phyloP scores from a whole-genome alignment of 2,329 filamentous ascomycete species.

The Thielaviopsis punctulata region DNA sequence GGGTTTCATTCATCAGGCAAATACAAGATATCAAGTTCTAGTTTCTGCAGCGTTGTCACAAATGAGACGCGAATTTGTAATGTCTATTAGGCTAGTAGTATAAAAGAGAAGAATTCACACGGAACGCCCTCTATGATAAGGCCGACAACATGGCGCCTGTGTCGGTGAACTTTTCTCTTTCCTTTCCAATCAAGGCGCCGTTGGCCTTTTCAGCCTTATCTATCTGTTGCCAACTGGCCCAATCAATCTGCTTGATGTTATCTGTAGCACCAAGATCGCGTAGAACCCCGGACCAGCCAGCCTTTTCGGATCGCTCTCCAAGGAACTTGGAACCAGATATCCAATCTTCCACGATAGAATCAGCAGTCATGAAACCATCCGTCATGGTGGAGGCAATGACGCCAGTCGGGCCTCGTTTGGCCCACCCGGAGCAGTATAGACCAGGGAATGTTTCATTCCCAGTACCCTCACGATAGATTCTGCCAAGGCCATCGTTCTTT shows the following conservation, averaged over 20 bases:
- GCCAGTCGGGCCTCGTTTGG: slow-evolving; percentile 84
- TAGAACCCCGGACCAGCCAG: slow-evolving; percentile 65
- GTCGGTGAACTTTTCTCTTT: slow-evolving; percentile 52
- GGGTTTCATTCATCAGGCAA: slow-evolving; percentile 4
- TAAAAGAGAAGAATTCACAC: background rate
- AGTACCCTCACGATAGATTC: slow-evolving; percentile 30
- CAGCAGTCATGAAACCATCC: slow-evolving; percentile 79
- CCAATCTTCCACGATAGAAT: slow-evolving; percentile 73
- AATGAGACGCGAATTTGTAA: background rate
- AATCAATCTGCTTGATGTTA: slow-evolving; percentile 40
- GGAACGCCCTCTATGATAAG: background rate
- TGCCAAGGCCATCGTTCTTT: slow-evolving; percentile 63
- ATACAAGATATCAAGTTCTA: slow-evolving; percentile 13
- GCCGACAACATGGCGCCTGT: slow-evolving; percentile 40
- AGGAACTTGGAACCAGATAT: slow-evolving; percentile 25
- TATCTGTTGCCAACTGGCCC: slow-evolving; percentile 73
- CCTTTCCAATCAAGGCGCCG: slow-evolving; percentile 53
- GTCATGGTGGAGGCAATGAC: slow-evolving; percentile 94
- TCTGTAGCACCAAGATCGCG: slow-evolving; percentile 23
- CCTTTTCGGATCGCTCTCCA: slow-evolving; percentile 7
- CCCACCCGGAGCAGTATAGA: slow-evolving; percentile 89
- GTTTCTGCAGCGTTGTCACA: background rate
- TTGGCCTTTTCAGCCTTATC: slow-evolving; percentile 57
- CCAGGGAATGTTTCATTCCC: slow-evolving; percentile 36
- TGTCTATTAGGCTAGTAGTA: background rate